These are phyloP conservation scores for Kondoa malvinella DNA, from an alignment of 768 basidiomycete genomes.

Conservation along the genomic window DNA sequence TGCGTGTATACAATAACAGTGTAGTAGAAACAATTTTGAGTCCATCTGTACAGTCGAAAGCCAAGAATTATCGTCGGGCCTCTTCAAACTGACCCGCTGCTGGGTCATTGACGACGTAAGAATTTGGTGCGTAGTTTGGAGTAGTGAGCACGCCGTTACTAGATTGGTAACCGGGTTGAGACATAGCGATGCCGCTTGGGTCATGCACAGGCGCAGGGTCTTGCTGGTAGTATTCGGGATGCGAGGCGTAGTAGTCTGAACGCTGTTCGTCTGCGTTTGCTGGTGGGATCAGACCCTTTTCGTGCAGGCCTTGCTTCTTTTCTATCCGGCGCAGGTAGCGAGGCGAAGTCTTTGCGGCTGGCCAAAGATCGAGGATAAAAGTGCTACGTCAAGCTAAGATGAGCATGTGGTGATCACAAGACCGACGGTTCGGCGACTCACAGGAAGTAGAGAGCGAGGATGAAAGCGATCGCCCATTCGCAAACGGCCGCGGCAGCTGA, in stretches of 20 bases:
- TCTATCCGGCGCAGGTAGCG: background rate
- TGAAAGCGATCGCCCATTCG: conserved; percentile 33
- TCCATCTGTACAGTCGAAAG: no score
- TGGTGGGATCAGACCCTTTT: conserved; percentile 2
- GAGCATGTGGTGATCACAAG: conserved; percentile 10
- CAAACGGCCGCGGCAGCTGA: conserved; percentile 29
- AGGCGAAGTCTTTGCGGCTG: conserved; percentile 25
- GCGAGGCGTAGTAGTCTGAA: background rate
- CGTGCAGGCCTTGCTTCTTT: background rate
- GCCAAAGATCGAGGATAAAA: conserved; percentile 34
- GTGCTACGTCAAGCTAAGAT: conserved; percentile 31
- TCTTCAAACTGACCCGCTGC: no score
- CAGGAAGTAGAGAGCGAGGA: conserved; percentile 16
- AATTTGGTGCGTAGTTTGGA: no score
- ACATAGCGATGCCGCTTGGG: background rate
- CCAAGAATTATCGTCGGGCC: no score
- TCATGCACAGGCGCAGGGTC: background rate
- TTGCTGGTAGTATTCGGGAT: background rate
- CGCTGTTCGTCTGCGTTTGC: no score
- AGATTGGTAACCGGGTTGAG: background rate
- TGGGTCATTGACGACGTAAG: no score
- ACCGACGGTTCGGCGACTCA: background rate
- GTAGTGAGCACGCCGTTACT: no score
- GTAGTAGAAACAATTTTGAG: no score
- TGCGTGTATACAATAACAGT: no score